Conservation (phyloP, 2,329 filamentous ascomycete species). For the Hypoxylon sp. region DNA sequence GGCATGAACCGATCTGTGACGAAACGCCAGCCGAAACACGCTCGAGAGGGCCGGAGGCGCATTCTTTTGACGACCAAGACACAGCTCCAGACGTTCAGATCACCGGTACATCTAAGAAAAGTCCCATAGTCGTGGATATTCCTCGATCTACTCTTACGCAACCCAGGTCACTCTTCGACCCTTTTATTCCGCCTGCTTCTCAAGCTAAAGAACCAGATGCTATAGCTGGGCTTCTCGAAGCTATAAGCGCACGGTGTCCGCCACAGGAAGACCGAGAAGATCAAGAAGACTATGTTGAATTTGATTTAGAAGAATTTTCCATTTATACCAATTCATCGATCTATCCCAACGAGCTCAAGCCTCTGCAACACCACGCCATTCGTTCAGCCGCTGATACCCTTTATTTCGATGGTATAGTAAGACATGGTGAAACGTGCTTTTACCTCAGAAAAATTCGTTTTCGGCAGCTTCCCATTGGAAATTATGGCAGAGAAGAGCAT, state of each 20-base stretch:
- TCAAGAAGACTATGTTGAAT: slow-evolving; percentile 56
- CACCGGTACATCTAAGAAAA: not conserved
- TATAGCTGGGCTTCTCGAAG: slow-evolving; percentile 49
- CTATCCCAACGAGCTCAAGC: slow-evolving; percentile 64
- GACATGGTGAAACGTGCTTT: slow-evolving; percentile 54
- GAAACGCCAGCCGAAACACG: not conserved
- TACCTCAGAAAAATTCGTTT: slow-evolving; percentile 72
- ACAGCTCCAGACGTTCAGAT: slow-evolving; percentile 13
- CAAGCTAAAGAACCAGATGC: slow-evolving; percentile 50
- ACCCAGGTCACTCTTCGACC: slow-evolving; percentile 47
- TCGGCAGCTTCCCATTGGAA: slow-evolving; percentile 71
- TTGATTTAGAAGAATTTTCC: slow-evolving; percentile 68
- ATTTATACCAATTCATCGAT: slow-evolving; percentile 61
- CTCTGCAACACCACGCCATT: slow-evolving; percentile 65
- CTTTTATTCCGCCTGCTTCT: slow-evolving; percentile 45
- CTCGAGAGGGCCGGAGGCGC: slow-evolving; percentile 5
- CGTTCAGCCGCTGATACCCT: slow-evolving; percentile 54
- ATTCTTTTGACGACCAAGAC: slow-evolving; percentile 7
- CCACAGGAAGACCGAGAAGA: slow-evolving; percentile 46
- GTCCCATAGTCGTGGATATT: slow-evolving; percentile 37
- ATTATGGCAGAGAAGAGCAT: slow-evolving; percentile 66
- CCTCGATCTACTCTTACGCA: slow-evolving; percentile 44
- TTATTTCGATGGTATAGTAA: slow-evolving; percentile 72
- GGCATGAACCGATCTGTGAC: not conserved
- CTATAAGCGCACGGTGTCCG: slow-evolving; percentile 28